A percentile compares a stretch with the other conserved stretches of the same genome.
These are phyloP conservation scores for Dunaliella sp. DNA, from an alignment of 139 green algal genomes.

Conservation along the genomic window DNA sequence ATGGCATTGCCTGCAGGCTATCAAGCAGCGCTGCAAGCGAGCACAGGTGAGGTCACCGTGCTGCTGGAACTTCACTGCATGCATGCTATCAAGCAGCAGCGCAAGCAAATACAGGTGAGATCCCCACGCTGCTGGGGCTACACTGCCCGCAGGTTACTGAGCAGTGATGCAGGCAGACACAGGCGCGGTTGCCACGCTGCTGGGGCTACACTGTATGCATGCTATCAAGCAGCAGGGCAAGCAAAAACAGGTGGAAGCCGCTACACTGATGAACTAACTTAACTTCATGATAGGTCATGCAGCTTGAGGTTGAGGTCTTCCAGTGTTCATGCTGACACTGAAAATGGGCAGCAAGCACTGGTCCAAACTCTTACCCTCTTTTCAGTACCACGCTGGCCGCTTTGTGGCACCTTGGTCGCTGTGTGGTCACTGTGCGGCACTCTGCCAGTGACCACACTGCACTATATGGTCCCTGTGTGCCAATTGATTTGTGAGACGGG, in stretches of 20 bases:
- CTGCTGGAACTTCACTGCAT: neutral
- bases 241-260: neutral
- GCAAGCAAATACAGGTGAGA: neutral
- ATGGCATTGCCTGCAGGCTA: conserved; percentile 8
- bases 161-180: neutral
- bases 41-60: neutral
- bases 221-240: neutral
- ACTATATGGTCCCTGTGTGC: no score
- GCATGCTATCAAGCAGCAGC: neutral
- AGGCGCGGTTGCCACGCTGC: neutral
- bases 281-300: neutral
- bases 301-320: neutral
- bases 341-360: no score
- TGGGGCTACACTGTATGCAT: neutral
- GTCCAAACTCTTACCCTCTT: no score
- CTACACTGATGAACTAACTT: neutral
- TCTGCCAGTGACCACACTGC: no score
- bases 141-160: neutral
- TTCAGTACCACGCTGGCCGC: no score
- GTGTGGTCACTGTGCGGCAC: no score
- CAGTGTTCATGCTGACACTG: no score
- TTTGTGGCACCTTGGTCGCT: neutral
- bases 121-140: neutral
- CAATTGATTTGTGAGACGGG: no score
- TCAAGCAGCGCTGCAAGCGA: neutral